These are phyloP conservation scores for Hortiboletus campestris DNA, from an alignment of 768 basidiomycete genomes.

Conservation along the genomic window DNA sequence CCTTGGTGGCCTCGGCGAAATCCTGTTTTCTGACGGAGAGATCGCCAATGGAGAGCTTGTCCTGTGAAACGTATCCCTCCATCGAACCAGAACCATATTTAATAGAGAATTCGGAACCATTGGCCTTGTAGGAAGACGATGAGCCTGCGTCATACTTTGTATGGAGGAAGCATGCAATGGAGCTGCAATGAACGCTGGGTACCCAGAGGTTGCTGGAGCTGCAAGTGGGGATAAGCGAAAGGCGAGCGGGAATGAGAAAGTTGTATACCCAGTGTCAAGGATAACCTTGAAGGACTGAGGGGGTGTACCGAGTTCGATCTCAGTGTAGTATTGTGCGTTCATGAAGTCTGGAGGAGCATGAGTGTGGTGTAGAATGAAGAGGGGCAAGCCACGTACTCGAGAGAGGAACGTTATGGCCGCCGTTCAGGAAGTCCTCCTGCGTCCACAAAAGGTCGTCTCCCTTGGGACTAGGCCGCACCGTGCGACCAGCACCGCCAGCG, in stretches of 20 bases:
- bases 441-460: slow-evolving; percentile 76
- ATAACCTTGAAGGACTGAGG: slow-evolving; percentile 92
- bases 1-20: slow-evolving; percentile 94
- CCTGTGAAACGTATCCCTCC: slow-evolving; percentile 92
- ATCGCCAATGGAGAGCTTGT: slow-evolving; percentile 79
- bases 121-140: slow-evolving; percentile 86
- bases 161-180: slow-evolving; percentile 94
- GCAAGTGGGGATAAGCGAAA: slow-evolving; percentile 1
- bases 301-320: slow-evolving; percentile 81
- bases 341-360: slow-evolving; percentile 69
- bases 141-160: slow-evolving; percentile 79
- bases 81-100: slow-evolving; percentile 96
- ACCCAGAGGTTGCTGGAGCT: slow-evolving; percentile 96
- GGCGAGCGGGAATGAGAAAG: slow-evolving; percentile 19
- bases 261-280: slow-evolving; percentile 78
- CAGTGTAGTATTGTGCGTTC: slow-evolving; percentile 96
- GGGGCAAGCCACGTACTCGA: slow-evolving; percentile 44
- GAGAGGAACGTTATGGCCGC: slow-evolving; percentile 85
- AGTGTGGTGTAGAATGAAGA: neutral
- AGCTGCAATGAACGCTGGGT: slow-evolving; percentile 75
- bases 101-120: slow-evolving; percentile 87
- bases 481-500: slow-evolving; percentile 69
- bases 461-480: slow-evolving; percentile 45
- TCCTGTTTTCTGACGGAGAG: slow-evolving; percentile 69
- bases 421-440: slow-evolving; percentile 65